phyloP scores from a whole-genome alignment of 148 eudicot genomes.

The Spergularia marina region DNA sequence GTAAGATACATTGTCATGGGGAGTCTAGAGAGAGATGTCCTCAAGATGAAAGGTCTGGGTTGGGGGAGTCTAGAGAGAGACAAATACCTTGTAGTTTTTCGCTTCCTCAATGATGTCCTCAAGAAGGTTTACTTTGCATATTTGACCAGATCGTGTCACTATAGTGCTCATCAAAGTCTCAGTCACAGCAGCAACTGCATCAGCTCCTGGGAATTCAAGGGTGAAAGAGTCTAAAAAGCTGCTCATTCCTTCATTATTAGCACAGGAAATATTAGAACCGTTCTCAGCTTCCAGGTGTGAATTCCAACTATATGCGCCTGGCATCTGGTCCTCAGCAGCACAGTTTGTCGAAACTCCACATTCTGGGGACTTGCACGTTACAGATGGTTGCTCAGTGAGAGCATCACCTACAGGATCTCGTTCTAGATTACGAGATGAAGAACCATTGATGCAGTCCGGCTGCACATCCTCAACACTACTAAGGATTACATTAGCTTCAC shows the following conservation, averaged over 20 bases:
- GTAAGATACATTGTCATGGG: too few species aligned
- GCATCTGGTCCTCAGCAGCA: slow-evolving; percentile 18
- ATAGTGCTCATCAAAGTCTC: slow-evolving; percentile 32
- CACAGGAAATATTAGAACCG: slow-evolving; percentile 11
- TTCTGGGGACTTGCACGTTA: slow-evolving; percentile 18
- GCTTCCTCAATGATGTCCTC: slow-evolving; percentile 68
- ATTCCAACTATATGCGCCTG: slow-evolving; percentile 17
- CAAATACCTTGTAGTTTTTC: slow-evolving; percentile 63
- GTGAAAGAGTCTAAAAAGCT: slow-evolving; percentile 21
- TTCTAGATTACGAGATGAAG: slow-evolving; percentile 8
- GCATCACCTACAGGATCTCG: neutral
- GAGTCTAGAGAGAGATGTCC: too few species aligned
- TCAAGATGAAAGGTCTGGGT: too few species aligned
- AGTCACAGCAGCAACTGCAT: slow-evolving; percentile 31
- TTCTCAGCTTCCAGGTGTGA: slow-evolving; percentile 24
- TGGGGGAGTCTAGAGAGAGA: too few species aligned
- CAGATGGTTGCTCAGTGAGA: slow-evolving; percentile 10
- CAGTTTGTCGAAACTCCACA: slow-evolving; percentile 12
- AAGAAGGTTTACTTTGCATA: slow-evolving; percentile 50
- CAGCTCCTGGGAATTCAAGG: slow-evolving; percentile 23
- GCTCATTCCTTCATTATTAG: slow-evolving; percentile 28
- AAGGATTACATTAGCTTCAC: slow-evolving; percentile 21
- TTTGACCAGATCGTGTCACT: slow-evolving; percentile 52
- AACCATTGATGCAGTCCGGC: neutral
- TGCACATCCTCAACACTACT: slow-evolving; percentile 2